Evolutionary conservation across 441 rosid genomes (phyloP).

Genomic region (Hura crepitans): DNA sequence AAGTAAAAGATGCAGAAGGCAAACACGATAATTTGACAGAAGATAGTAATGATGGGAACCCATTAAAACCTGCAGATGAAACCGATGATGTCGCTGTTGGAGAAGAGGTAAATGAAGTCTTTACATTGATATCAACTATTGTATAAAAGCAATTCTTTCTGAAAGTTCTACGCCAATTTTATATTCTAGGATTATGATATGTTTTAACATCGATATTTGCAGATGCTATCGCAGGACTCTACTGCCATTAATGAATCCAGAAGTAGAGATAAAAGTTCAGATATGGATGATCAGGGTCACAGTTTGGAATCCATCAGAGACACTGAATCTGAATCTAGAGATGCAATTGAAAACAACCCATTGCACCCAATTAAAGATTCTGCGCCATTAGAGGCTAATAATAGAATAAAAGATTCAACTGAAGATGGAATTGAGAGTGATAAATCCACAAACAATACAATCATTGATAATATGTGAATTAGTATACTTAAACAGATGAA

Average conservation of each 20-base stretch:
- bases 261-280: slow-evolving; percentile 6
- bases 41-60: slow-evolving; percentile 11
- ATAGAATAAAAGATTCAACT: neutral
- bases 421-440: neutral
- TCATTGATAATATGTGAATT: neutral
- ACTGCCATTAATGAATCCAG: slow-evolving; percentile 12
- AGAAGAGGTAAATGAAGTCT: neutral
- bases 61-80: slow-evolving; percentile 18
- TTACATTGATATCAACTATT: neutral
- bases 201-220: slow-evolving; percentile 22
- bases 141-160: slow-evolving; percentile 9
- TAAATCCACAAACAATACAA: neutral
- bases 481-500: neutral
- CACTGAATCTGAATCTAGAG: slow-evolving; percentile 17
- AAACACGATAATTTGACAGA: slow-evolving; percentile 23
- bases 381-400: slow-evolving; percentile 14
- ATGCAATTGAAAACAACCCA: slow-evolving; percentile 6
- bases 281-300: neutral
- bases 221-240: slow-evolving; percentile 22
- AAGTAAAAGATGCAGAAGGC: slow-evolving; percentile 17
- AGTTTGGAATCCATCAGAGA: slow-evolving; percentile 10
- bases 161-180: neutral
- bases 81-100: slow-evolving; percentile 6
- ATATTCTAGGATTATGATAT: neutral
- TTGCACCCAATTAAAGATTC: no score